Evolutionary conservation across 129 eudicot genomes (phyloP).

Genomic region (Centrapalus pauciflorus): DNA sequence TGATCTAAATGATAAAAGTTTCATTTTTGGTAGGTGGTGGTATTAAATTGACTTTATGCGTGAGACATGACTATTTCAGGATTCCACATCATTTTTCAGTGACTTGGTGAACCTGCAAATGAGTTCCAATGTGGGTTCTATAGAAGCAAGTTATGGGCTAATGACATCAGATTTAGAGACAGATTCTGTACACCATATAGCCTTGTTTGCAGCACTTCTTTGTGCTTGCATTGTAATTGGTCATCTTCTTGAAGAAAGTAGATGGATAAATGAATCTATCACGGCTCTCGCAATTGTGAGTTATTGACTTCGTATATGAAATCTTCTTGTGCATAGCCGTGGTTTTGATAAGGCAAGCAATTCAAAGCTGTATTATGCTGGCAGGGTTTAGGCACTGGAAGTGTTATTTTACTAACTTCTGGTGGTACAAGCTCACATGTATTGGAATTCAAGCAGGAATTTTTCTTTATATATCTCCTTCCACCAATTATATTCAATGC

Average conservation of each 20-base stretch:
- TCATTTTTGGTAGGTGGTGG: too few relatives aligned
- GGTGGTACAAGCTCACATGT: constrained; percentile 72
- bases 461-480: constrained; percentile 90
- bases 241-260: constrained; percentile 67
- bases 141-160: constrained; percentile 9
- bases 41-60: background rate
- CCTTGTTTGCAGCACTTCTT: constrained; percentile 63
- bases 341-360: background rate
- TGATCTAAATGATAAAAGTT: too few relatives aligned
- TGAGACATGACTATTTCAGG: constrained; percentile 10
- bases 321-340: background rate
- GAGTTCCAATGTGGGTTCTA: constrained; percentile 5
- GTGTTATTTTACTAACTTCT: constrained; percentile 54
- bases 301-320: background rate
- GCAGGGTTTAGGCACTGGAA: constrained; percentile 82
- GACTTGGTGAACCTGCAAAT: background rate
- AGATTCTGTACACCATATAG: constrained; percentile 52
- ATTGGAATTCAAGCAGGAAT: constrained; percentile 83
- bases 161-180: constrained; percentile 40
- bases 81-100: background rate
- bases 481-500: constrained; percentile 98
- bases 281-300: constrained; percentile 68
- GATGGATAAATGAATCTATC: constrained; percentile 75
- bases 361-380: constrained; percentile 2
- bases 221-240: constrained; percentile 68